phyloP scores from a whole-genome alignment of 2,329 filamentous ascomycete species.

The Chalara sp. region DNA sequence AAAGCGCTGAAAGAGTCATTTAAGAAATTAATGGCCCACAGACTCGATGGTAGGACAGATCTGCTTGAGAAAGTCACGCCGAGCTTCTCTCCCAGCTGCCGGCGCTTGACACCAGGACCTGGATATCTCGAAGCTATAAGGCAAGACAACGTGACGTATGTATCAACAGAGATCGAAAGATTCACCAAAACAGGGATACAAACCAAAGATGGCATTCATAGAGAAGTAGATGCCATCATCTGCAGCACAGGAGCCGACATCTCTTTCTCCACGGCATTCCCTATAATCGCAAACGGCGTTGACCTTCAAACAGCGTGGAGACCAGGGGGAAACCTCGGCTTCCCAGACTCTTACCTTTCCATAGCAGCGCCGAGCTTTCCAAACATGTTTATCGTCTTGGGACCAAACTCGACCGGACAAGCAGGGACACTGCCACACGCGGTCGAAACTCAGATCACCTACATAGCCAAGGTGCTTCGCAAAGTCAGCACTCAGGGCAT shows the following conservation, averaged over 20 bases:
- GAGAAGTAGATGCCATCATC: constrained; percentile 56
- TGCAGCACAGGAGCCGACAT: constrained; percentile 55
- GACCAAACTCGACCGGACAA: constrained; percentile 39
- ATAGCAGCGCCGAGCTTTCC: constrained; percentile 54
- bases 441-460: constrained; percentile 57
- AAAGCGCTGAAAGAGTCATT: constrained; percentile 39
- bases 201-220: constrained; percentile 46
- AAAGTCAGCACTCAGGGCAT: constrained; percentile 62
- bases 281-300: constrained; percentile 38
- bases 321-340: constrained; percentile 25
- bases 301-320: constrained; percentile 41
- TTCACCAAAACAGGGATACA: constrained; percentile 54
- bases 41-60: constrained; percentile 47
- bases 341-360: constrained; percentile 59
- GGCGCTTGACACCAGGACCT: constrained; percentile 57
- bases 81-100: constrained; percentile 57
- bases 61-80: constrained; percentile 50
- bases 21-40: constrained; percentile 44
- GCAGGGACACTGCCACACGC: constrained; percentile 51
- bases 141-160: constrained; percentile 52
- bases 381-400: constrained; percentile 59
- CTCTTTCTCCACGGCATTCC: constrained; percentile 50
- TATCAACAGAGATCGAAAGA: constrained; percentile 45
- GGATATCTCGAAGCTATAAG: constrained; percentile 59
- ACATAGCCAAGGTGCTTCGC: constrained; percentile 60